A percentile compares a stretch with the other conserved stretches of the same genome.
phyloP scores from a whole-genome alignment of 2,329 filamentous ascomycete species.

The Metarhizium sp. region DNA sequence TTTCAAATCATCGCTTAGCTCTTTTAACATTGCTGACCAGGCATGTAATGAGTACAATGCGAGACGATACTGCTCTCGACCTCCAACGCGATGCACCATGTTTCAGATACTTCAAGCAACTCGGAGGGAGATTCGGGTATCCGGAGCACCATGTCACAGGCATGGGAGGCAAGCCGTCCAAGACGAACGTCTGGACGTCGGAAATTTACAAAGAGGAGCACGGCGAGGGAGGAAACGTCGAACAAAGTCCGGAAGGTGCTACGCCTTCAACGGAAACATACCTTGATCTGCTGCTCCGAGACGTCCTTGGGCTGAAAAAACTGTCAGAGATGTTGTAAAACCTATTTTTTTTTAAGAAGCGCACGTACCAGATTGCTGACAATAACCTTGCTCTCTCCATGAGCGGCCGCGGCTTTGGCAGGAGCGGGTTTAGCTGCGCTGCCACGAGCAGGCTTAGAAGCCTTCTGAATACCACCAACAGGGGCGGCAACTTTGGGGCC shows the following conservation, averaged over 20 bases:
- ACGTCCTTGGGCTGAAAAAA: slow-evolving; percentile 79
- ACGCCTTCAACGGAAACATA: slow-evolving; percentile 90
- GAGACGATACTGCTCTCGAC: slow-evolving; percentile 51
- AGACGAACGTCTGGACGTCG: slow-evolving; percentile 13
- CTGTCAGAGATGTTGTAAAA: neutral
- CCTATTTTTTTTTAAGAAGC: neutral
- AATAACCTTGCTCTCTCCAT: slow-evolving; percentile 88
- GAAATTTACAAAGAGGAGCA: slow-evolving; percentile 18
- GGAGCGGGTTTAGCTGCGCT: slow-evolving; percentile 51
- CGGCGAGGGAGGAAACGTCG: slow-evolving; percentile 42
- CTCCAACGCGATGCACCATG: slow-evolving; percentile 30
- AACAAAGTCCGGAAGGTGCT: slow-evolving; percentile 60
- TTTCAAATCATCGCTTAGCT: slow-evolving; percentile 15
- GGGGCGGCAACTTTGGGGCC: slow-evolving; percentile 54
- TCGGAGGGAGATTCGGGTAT: slow-evolving; percentile 22
- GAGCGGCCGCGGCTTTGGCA: slow-evolving; percentile 50
- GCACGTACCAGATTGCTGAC: slow-evolving; percentile 90
- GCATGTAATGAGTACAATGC: slow-evolving; percentile 33
- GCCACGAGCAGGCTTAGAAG: slow-evolving; percentile 50
- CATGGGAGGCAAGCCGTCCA: slow-evolving; percentile 4
- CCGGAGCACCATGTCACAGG: neutral
- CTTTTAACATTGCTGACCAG: slow-evolving; percentile 40
- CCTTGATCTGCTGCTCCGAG: slow-evolving; percentile 96
- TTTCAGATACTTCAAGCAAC: slow-evolving; percentile 18
- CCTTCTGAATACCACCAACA: slow-evolving; percentile 81